Base-by-base conservation (phyloP, 371 early-diverging fungal species). In the Batrachochytrium dendrobatidis region DNA sequence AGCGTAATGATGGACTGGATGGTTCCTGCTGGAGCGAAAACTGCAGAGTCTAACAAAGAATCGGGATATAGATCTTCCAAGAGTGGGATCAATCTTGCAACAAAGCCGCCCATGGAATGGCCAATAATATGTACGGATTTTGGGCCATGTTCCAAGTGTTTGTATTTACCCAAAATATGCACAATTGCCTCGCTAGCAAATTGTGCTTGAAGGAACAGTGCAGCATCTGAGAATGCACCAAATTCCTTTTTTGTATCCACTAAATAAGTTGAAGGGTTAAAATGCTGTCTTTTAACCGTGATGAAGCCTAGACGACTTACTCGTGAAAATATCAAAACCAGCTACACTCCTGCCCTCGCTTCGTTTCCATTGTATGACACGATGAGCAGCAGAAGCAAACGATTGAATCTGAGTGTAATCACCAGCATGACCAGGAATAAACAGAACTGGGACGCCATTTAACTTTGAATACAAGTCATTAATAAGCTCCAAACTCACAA, bases 101-200 rank as follows among this genome's bases (percentile, higher is more conserved):
- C 95, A 18, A 94, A 80, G 26, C 98, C 98, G 18, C 98, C 98
- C 96, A 97, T 96, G 17, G 94, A 94, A 63, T 96, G 98, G 2
- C 91, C 95, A 33, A 97, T 72, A 20, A 97, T 71, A 7, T 91
- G 70, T 24, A 96, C 93, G 15, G 90, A 86, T 12, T 51, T 53
- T 0, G 82, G 77, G 25, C 49, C 39, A 17, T 62, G 66, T 30
- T 59, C 58, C 3, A 5, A 34, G 3, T 34, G 62, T 55, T 65
- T 66, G 55, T 83, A 82, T 65, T 68, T 53, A 12, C 61, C 39
- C 24, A 76, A 59, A 43, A 96, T 91, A 66, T 87, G 86, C 33
- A 73, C 69, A 54, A 97, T 87, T 3, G 88, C 93, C 46, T 91
- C 88, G 71, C 91, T 94, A 49, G 86, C 75, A 43, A 65, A 79